Percentiles rank a stretch among this genome's conserved stretches.
Evolutionary conservation across 208 protist species (phyloP).

Genomic region (Leishmania turanica): DNA sequence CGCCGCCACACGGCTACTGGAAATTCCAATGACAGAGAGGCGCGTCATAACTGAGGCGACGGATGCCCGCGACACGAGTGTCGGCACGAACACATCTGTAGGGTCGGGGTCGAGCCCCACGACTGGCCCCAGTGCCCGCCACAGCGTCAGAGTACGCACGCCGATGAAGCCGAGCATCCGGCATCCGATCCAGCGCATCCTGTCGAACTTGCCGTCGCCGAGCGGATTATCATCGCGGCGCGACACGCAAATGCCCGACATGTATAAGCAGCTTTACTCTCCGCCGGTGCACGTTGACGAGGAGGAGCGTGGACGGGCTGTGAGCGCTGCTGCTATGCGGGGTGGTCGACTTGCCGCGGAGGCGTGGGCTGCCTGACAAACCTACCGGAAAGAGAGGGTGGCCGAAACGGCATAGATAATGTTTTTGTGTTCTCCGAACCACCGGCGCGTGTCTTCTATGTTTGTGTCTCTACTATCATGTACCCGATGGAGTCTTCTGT

Average conservation of each 20-base stretch:
- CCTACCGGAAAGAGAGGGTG: background rate
- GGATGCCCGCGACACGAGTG: constrained; percentile 18
- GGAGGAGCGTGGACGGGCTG: background rate
- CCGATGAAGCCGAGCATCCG: constrained; percentile 39
- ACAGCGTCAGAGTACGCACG: constrained; percentile 15
- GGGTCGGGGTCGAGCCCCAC: constrained; percentile 16
- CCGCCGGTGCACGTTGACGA: constrained; percentile 17
- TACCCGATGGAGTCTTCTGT: background rate
- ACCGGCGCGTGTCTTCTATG: background rate
- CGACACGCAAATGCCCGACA: background rate
- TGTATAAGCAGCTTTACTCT: constrained; percentile 59
- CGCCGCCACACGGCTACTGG: background rate
- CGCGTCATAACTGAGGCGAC: constrained; percentile 11
- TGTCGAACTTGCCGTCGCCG: constrained; percentile 10
- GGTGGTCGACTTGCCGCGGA: background rate
- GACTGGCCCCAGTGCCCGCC: background rate
- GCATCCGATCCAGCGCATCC: constrained; percentile 15
- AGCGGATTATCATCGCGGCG: background rate
- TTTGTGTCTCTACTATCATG: no score
- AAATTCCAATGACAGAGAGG: constrained; percentile 21
- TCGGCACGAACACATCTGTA: constrained; percentile 19
- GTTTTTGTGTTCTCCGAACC: background rate
- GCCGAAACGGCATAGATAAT: background rate
- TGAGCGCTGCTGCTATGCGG: background rate
- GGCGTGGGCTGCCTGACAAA: background rate